These are phyloP conservation scores for Ballota nigra DNA, from an alignment of 257 asterid species.

Conservation along the genomic window DNA sequence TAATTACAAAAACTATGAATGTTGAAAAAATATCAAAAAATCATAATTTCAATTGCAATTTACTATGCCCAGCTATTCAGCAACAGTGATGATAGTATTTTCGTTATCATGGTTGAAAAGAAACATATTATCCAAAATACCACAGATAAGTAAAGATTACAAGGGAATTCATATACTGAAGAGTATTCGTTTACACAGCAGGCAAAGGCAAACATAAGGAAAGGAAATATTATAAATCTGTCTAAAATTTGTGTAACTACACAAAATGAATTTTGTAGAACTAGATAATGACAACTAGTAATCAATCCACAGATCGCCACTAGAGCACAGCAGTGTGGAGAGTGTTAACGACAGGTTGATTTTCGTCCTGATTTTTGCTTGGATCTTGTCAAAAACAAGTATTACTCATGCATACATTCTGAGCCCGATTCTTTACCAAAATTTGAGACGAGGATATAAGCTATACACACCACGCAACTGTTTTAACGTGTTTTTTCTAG, in stretches of 20 bases:
- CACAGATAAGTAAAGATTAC: too few relatives aligned
- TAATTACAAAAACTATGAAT: too few relatives aligned
- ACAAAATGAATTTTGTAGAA: neutral
- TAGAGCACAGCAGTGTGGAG: neutral
- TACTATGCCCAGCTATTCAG: too few relatives aligned
- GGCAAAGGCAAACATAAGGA: neutral
- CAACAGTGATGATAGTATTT: neutral
- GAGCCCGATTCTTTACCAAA: neutral
- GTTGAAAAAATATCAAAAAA: too few relatives aligned
- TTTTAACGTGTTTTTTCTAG: constrained; percentile 8
- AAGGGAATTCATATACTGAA: neutral
- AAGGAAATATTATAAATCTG: too few relatives aligned
- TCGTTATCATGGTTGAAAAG: neutral
- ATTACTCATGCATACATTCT: neutral
- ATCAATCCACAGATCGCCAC: neutral
- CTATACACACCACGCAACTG: too few relatives aligned
- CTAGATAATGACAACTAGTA: neutral
- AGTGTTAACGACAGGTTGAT: neutral
- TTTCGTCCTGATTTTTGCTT: neutral
- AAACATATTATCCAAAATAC: neutral
- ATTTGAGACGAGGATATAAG: neutral
- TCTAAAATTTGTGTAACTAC: too few relatives aligned
- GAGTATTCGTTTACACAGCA: neutral
- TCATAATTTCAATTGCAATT: too few relatives aligned
- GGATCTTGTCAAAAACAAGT: neutral